Conservation (phyloP, 108 stramenopile species). For the Skeletonema marinoi region DNA sequence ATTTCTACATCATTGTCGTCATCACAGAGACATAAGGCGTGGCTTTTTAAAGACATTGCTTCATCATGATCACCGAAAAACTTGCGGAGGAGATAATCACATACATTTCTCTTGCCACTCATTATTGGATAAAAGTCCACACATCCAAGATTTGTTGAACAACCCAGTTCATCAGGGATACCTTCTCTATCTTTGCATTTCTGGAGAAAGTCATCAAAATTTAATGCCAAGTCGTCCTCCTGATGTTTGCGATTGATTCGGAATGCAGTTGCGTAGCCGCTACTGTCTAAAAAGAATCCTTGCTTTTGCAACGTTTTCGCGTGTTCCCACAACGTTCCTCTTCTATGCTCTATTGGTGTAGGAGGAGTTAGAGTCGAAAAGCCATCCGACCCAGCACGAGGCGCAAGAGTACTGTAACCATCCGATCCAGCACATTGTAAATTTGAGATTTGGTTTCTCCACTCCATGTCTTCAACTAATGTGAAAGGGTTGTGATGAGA, state of each 20-base stretch:
- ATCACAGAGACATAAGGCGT: constrained; percentile 77
- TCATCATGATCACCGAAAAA: constrained; percentile 19
- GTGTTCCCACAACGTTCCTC: constrained; percentile 69
- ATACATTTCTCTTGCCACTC: constrained; percentile 82
- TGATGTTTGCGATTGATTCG: constrained; percentile 76
- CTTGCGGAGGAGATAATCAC: constrained; percentile 57
- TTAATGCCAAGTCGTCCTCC: constrained; percentile 17
- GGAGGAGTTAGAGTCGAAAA: background rate
- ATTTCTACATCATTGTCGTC: constrained; percentile 91
- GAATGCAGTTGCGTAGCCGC: constrained; percentile 76
- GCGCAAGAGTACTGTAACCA: constrained; percentile 42
- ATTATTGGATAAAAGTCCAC: constrained; percentile 72
- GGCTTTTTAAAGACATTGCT: constrained; percentile 19
- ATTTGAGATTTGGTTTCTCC: constrained; percentile 46
- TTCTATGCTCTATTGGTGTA: constrained; percentile 40
- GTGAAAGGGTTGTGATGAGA: constrained; percentile 52
- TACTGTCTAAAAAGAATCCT: constrained; percentile 63
- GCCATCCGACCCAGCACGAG: constrained; percentile 2
- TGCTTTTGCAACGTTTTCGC: constrained; percentile 24
- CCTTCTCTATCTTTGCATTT: constrained; percentile 19
- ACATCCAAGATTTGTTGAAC: constrained; percentile 72
- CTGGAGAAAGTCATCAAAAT: constrained; percentile 25
- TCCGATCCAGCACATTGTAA: constrained; percentile 50
- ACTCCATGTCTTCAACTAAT: constrained; percentile 68
- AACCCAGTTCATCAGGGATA: constrained; percentile 39